Percentiles rank a stretch among this genome's conserved stretches.
These are phyloP conservation scores for Serendipita indica DNA, from an alignment of 768 basidiomycete species.

Conservation along the genomic window DNA sequence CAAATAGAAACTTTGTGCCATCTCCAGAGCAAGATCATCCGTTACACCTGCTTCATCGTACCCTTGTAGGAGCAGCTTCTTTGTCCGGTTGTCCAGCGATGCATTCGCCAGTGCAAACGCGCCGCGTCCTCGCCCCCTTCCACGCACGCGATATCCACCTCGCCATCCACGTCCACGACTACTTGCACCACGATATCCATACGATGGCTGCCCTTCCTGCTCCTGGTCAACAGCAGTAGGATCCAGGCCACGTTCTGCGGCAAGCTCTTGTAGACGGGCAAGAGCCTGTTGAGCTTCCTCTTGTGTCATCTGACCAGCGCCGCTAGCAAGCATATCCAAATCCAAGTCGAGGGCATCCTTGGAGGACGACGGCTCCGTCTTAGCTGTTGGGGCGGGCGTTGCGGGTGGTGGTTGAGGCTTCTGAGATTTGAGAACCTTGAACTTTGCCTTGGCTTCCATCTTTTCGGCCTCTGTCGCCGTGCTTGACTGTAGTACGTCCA, in stretches of 20 bases:
- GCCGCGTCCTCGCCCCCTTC: constrained; percentile 48
- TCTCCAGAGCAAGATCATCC: constrained; percentile 32
- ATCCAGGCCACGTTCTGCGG: constrained; percentile 23
- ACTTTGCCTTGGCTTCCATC: constrained; percentile 1
- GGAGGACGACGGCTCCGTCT: background rate
- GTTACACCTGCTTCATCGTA: constrained; percentile 22
- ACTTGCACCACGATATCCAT: constrained; percentile 35
- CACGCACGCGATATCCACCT: constrained; percentile 34
- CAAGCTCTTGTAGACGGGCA: constrained; percentile 13
- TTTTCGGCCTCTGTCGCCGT: background rate
- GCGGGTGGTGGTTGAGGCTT: background rate
- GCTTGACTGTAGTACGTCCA: background rate
- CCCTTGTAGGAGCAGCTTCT: constrained; percentile 65
- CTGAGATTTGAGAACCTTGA: constrained; percentile 6
- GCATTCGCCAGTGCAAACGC: constrained; percentile 49
- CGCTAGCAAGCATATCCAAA: constrained; percentile 11
- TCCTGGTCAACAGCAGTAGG: constrained; percentile 20
- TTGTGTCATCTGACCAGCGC: constrained; percentile 26
- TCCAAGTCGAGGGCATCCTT: background rate
- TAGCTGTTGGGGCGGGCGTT: background rate
- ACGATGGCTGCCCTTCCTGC: constrained; percentile 23
- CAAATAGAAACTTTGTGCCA: constrained; percentile 74
- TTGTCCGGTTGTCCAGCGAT: constrained; percentile 83
- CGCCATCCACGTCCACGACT: constrained; percentile 40
- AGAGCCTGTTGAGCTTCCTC: constrained; percentile 8